Base-by-base conservation (phyloP, 768 basidiomycete genomes). In the Hygrocybe punicea region DNA sequence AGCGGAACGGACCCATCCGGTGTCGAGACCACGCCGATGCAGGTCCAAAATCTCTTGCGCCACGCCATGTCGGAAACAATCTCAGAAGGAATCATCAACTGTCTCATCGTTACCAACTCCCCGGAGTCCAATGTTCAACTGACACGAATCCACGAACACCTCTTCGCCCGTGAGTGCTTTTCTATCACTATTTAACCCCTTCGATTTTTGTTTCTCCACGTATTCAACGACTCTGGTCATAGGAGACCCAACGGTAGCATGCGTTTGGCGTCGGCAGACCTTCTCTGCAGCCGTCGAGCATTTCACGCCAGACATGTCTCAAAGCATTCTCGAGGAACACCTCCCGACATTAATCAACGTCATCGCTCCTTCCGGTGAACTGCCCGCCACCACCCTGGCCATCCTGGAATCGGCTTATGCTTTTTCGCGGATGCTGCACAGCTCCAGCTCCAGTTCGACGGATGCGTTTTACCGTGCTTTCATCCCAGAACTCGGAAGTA, bases 171-270 rank as follows among this genome's bases (percentile, higher is more conserved):
- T 91, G 65, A 67, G 90, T 77, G n/a, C 29, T 16, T n/a, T 58
- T 35, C 37, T 33, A 55, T 54, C 21, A 35, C 17, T 4, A 29
- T 47, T 24, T 56, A 57, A 21, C 49, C n/a, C n/a, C n/a, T n/a
- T n/a, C n/a, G n/a, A n/a, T n/a, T n/a, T n/a, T n/a, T n/a, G n/a
- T n/a, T n/a, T n/a, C n/a, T n/a, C n/a, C n/a, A n/a, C n/a, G n/a
- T n/a, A n/a, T n/a, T n/a, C n/a, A n/a, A n/a, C n/a, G n/a, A n/a
- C n/a, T n/a, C n/a, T n/a, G n/a, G n/a, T 14, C 52, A 42, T 63
- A 93, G 90, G 89, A 51, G 89, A 93, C 65, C 86, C 92, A 11
- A 85, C 89, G 4, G 90, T 94, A n/a, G 92, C 92, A 0, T 81
- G 83, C 39, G 91, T 94, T 17, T 94, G 92, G 92, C 83, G 92